These are phyloP conservation scores for Fusarium temperatum DNA, from an alignment of 2,329 filamentous ascomycete genomes.

Conservation along the genomic window DNA sequence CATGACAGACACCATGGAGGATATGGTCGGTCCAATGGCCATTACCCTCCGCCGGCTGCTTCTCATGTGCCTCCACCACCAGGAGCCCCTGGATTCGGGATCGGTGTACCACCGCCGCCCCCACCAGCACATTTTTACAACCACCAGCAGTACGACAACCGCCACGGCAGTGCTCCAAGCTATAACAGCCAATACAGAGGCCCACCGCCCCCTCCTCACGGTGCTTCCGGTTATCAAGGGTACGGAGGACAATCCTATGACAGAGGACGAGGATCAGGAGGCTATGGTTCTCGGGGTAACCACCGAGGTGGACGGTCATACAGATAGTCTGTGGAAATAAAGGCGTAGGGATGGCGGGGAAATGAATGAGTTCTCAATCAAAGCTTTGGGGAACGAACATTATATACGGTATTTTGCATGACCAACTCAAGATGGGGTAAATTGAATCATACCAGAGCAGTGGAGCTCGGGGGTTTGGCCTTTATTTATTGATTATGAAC, in stretches of 20 bases:
- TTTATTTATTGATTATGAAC: background rate
- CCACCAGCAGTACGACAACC: conserved; percentile 21
- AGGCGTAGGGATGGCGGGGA: background rate
- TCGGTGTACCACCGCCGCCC: conserved; percentile 48
- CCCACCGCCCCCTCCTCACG: conserved; percentile 23
- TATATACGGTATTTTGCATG: background rate
- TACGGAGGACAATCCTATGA: conserved; percentile 28
- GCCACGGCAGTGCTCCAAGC: conserved; percentile 28
- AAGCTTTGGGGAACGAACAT: background rate
- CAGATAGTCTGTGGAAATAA: conserved; percentile 19
- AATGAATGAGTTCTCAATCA: background rate
- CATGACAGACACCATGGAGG: conserved; percentile 35
- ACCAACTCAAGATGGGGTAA: background rate
- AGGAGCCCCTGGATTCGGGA: conserved; percentile 46
- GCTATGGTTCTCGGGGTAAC: conserved; percentile 28
- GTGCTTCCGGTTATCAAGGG: conserved; percentile 32
- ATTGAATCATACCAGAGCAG: background rate
- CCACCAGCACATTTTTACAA: conserved; percentile 40
- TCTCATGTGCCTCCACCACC: conserved; percentile 45
- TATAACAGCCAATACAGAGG: conserved; percentile 31
- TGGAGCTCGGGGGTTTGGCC: background rate
- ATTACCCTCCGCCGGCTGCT: conserved; percentile 16
- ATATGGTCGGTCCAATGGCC: conserved; percentile 28
- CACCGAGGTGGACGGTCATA: conserved; percentile 38
- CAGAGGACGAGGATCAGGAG: conserved; percentile 30